These are phyloP conservation scores for Apiospora kogelbergensis DNA, from an alignment of 2,329 filamentous ascomycete species.

Conservation along the genomic window DNA sequence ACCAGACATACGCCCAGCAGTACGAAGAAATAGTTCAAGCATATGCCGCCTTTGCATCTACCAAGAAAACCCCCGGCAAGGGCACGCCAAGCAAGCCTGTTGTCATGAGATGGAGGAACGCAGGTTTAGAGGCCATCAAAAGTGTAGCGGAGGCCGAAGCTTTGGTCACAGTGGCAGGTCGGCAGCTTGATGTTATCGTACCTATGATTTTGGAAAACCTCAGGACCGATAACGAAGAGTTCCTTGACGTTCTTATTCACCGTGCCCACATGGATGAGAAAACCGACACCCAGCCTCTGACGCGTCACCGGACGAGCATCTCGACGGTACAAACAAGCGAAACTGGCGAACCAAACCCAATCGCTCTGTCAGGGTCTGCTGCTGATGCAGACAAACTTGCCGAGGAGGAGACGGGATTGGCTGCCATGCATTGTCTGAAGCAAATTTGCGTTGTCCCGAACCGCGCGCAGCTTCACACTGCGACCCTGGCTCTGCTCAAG, in stretches of 20 bases:
- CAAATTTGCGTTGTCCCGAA: constrained; percentile 83
- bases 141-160: constrained; percentile 79
- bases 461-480: constrained; percentile 75
- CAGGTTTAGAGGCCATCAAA: constrained; percentile 75
- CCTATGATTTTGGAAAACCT: constrained; percentile 87
- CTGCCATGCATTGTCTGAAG: constrained; percentile 84
- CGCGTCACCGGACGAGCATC: constrained; percentile 72
- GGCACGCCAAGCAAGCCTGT: constrained; percentile 67
- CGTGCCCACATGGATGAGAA: constrained; percentile 69
- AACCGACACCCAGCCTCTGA: constrained; percentile 58
- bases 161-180: constrained; percentile 70
- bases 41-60: constrained; percentile 79
- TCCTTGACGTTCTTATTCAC: constrained; percentile 67
- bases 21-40: constrained; percentile 79
- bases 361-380: constrained; percentile 76
- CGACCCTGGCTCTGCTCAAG: constrained; percentile 70
- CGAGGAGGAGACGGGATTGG: constrained; percentile 81
- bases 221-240: constrained; percentile 70
- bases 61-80: constrained; percentile 52
- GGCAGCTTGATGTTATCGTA: constrained; percentile 76
- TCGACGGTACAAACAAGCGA: constrained; percentile 75
- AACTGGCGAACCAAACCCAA: constrained; percentile 63
- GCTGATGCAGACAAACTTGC: constrained; percentile 86
- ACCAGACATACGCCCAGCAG: constrained; percentile 77
- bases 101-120: constrained; percentile 74